phyloP scores from a whole-genome alignment of 2,329 filamentous ascomycete species.

The Stemphylium beticola region DNA sequence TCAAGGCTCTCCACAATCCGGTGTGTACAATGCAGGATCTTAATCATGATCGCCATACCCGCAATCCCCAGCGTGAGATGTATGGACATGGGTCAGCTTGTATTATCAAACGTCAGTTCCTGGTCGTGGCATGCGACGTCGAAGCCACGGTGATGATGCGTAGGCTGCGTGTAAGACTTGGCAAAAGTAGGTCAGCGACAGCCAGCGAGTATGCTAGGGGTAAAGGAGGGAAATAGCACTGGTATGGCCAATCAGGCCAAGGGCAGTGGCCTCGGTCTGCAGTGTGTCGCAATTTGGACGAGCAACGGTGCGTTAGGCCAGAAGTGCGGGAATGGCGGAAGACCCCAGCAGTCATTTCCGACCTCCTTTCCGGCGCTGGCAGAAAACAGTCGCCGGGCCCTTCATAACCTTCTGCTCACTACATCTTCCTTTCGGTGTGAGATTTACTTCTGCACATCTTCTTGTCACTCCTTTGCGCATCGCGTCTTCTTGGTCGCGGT shows the following conservation, averaged over 20 bases:
- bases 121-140: neutral
- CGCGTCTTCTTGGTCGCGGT: slow-evolving; percentile 24
- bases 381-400: slow-evolving; percentile 33
- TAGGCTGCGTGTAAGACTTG: slow-evolving; percentile 10
- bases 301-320: slow-evolving; percentile 25
- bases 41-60: neutral
- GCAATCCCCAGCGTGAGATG: neutral
- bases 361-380: slow-evolving; percentile 43
- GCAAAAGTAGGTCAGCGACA: slow-evolving; percentile 13
- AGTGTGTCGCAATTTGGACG: slow-evolving; percentile 27
- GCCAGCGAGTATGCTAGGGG: slow-evolving; percentile 2
- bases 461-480: slow-evolving; percentile 43
- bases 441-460: slow-evolving; percentile 29
- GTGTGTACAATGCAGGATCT: neutral
- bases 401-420: slow-evolving; percentile 27
- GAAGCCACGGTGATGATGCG: neutral
- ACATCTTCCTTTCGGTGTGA: slow-evolving; percentile 22
- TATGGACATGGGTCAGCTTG: neutral
- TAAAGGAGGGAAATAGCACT: slow-evolving; percentile 3
- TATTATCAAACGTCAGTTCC: neutral
- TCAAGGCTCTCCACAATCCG: neutral
- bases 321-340: slow-evolving; percentile 36
- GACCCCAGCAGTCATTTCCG: slow-evolving; percentile 43
- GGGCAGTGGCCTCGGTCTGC: slow-evolving; percentile 28
- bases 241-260: slow-evolving; percentile 23